phyloP scores from a whole-genome alignment of 2,329 filamentous ascomycete species.

The Xylariales sp. region DNA sequence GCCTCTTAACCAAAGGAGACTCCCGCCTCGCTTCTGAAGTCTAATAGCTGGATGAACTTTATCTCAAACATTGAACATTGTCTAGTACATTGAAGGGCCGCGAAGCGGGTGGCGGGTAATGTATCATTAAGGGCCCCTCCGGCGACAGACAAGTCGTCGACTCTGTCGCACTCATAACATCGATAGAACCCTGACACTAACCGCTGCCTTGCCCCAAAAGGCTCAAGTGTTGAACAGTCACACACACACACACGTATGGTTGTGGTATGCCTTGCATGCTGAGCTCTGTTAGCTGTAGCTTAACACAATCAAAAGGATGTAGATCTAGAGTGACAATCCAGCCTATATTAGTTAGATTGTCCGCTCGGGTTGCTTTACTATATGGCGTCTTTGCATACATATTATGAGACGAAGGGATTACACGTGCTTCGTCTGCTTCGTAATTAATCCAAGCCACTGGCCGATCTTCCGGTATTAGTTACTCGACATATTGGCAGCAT shows the following conservation, averaged over 20 bases:
- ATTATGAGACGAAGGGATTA: background rate
- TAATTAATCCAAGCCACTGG: slow-evolving; percentile 4
- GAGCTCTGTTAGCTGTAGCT: background rate
- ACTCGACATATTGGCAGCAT: background rate
- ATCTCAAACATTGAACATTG: slow-evolving; percentile 13
- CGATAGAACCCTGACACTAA: background rate
- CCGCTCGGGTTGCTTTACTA: background rate
- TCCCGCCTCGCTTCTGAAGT: background rate
- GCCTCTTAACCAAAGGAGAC: background rate
- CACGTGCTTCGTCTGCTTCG: background rate
- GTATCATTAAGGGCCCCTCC: background rate
- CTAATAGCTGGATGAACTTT: slow-evolving; percentile 3
- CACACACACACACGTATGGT: background rate
- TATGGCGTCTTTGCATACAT: slow-evolving; percentile 8
- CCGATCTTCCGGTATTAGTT: slow-evolving; percentile 1
- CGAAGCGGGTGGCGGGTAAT: no score
- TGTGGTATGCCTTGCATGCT: background rate
- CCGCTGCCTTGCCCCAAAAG: background rate
- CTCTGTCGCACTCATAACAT: background rate
- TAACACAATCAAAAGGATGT: background rate
- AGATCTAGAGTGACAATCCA: background rate
- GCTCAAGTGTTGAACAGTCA: background rate
- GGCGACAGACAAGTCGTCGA: no score
- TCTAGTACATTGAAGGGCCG: background rate
- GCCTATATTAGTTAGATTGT: background rate